phyloP scores from a whole-genome alignment of 352 stramenopile genomes.

The Peronosclerospora sorghi region DNA sequence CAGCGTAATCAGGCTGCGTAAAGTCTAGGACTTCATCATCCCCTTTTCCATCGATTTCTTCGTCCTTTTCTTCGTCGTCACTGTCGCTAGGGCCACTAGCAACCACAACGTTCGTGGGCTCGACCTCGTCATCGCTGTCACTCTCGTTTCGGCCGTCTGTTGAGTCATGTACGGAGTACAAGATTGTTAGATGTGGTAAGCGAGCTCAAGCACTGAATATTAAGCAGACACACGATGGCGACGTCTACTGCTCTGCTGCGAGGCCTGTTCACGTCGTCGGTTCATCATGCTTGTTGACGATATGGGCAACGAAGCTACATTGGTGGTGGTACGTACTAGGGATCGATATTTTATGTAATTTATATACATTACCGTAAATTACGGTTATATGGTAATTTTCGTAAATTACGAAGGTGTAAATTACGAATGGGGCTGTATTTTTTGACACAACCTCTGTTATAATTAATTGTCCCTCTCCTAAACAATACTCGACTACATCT shows the following conservation, averaged over 20 bases:
- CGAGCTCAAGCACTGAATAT: not conserved
- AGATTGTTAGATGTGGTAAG: not conserved
- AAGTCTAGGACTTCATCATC: conserved; percentile 60
- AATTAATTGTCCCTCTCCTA: no score
- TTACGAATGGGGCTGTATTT: no score
- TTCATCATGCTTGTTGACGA: no score
- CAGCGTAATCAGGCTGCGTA: conserved; percentile 64
- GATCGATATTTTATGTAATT: no score
- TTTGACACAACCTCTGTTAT: no score
- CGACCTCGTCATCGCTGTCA: conserved; percentile 23
- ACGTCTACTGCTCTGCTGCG: conserved; percentile 21
- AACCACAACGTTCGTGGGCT: conserved; percentile 18
- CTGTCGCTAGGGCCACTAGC: conserved; percentile 12
- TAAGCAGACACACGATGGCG: conserved; percentile 19
- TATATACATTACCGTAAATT: no score
- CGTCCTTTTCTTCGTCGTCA: conserved; percentile 27
- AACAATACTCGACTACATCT: no score
- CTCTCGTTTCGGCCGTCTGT: conserved; percentile 22
- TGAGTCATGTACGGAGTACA: conserved; percentile 11
- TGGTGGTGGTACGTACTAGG: no score
- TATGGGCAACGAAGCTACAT: no score
- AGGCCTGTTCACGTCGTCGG: conserved; percentile 22
- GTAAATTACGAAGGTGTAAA: no score
- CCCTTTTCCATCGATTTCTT: conserved; percentile 17
- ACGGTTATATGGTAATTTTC: no score